A percentile compares a stretch with the other conserved stretches of the same genome.
Conservation (phyloP, 1,284 basidiomycete species). For the Abortiporus biennis region DNA sequence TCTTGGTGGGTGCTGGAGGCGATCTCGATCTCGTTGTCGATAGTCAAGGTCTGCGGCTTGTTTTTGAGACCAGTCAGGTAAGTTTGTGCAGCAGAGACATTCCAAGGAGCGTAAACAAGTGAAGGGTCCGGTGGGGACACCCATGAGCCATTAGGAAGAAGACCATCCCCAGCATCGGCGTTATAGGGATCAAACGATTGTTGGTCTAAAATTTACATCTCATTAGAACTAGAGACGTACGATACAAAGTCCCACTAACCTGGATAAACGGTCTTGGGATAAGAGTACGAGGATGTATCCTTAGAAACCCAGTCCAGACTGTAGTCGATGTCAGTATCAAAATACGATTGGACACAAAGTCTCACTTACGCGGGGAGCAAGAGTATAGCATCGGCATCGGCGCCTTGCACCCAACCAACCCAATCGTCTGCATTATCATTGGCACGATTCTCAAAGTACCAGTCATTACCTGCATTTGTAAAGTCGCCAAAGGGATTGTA, state of each 20-base stretch:
- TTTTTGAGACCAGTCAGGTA: slow-evolving; percentile 38
- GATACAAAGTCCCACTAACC: slow-evolving; percentile 20
- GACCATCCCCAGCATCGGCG: slow-evolving; percentile 37
- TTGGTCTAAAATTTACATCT: slow-evolving; percentile 30
- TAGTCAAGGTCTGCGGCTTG: slow-evolving; percentile 38
- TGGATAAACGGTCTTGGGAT: slow-evolving; percentile 34
- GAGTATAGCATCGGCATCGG: slow-evolving; percentile 36
- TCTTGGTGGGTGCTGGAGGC: slow-evolving; percentile 44
- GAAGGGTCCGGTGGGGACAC: slow-evolving; percentile 30
- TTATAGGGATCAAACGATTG: slow-evolving; percentile 38
- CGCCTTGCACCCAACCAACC: slow-evolving; percentile 38
- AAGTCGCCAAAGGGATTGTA: slow-evolving; percentile 45
- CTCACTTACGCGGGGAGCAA: slow-evolving; percentile 41
- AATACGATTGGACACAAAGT: not conserved
- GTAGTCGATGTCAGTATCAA: slow-evolving; percentile 2
- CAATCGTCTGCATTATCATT: slow-evolving; percentile 36
- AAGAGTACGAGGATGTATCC: slow-evolving; percentile 43
- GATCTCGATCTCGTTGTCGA: slow-evolving; percentile 51
- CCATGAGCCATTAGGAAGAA: slow-evolving; percentile 37
- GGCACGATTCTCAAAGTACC: slow-evolving; percentile 47
- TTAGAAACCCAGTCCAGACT: slow-evolving; percentile 51
- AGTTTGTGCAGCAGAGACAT: slow-evolving; percentile 30
- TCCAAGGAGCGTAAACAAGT: slow-evolving; percentile 39
- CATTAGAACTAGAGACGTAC: not conserved
- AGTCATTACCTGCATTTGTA: slow-evolving; percentile 46